Evolutionary conservation across 176 grass and related monocot species (phyloP).

Genomic region (Cymbopogon citratus): DNA sequence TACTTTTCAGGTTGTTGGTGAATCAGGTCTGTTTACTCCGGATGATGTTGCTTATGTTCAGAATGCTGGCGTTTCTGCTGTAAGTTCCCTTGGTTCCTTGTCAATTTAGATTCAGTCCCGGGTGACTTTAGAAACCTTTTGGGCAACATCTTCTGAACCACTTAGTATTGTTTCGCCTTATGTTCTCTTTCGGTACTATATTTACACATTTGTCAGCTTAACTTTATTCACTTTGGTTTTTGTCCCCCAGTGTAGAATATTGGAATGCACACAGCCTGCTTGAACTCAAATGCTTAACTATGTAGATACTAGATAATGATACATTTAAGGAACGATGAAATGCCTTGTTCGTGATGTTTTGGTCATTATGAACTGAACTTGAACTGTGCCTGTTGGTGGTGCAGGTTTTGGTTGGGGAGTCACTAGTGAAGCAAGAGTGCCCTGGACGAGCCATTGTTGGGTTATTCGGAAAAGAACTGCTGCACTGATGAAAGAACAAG

Average conservation of each 20-base stretch:
- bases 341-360: not conserved
- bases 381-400: not conserved
- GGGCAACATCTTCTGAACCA: not conserved
- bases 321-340: not conserved
- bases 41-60: conserved; percentile 80
- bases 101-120: not conserved
- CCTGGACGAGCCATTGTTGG: conserved; percentile 67
- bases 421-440: conserved; percentile 76
- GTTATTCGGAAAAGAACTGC: conserved; percentile 68
- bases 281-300: not conserved
- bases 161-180: not conserved
- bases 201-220: not conserved
- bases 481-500: conserved; percentile 30
- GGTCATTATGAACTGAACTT: not conserved
- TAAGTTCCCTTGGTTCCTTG: conserved; percentile 27
- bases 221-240: not conserved
- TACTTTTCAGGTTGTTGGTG: conserved; percentile 70
- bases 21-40: conserved; percentile 77
- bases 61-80: conserved; percentile 72
- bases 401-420: conserved; percentile 92
- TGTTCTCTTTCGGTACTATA: not conserved
- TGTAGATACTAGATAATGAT: not conserved
- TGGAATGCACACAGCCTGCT: not conserved
- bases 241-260: not conserved
- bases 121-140: not conserved